Evolutionary conservation across 345 rosid genomes (phyloP).

Genomic region (Lagerstroemia speciosa): DNA sequence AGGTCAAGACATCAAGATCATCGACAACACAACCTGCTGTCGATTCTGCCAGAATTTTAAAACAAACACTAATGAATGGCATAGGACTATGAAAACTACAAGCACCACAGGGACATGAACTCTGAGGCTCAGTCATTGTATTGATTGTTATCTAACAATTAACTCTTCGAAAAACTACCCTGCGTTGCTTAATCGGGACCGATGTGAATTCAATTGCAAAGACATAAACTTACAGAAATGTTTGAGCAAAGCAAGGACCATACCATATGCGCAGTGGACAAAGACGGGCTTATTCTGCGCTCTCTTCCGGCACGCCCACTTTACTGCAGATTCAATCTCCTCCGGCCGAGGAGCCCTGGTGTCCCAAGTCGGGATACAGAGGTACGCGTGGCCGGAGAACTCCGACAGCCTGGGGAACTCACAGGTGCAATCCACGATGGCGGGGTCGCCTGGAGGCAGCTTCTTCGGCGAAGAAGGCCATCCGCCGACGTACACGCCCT

Average conservation of each 20-base stretch:
- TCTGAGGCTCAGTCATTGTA: not conserved
- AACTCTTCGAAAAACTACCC: not conserved
- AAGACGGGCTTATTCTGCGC: conserved; percentile 48
- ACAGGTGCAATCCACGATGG: conserved; percentile 64
- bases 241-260: conserved; percentile 3
- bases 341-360: conserved; percentile 58
- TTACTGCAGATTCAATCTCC: conserved; percentile 62
- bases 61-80: no score
- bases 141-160: no score
- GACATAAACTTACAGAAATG: not conserved
- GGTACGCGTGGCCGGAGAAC: conserved; percentile 34
- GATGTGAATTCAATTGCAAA: not conserved
- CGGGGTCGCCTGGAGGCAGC: conserved; percentile 63
- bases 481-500: conserved; percentile 62
- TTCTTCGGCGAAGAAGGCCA: conserved; percentile 43
- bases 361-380: conserved; percentile 74
- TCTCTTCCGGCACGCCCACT: conserved; percentile 63
- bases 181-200: not conserved
- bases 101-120: no score
- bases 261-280: conserved; percentile 71
- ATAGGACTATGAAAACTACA: no score
- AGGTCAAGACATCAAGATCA: not conserved
- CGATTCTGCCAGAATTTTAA: no score
- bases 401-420: conserved; percentile 46
- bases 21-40: no score